phyloP scores from a whole-genome alignment of 2,329 filamentous ascomycete species.

The Dothiorella sarmentorum region DNA sequence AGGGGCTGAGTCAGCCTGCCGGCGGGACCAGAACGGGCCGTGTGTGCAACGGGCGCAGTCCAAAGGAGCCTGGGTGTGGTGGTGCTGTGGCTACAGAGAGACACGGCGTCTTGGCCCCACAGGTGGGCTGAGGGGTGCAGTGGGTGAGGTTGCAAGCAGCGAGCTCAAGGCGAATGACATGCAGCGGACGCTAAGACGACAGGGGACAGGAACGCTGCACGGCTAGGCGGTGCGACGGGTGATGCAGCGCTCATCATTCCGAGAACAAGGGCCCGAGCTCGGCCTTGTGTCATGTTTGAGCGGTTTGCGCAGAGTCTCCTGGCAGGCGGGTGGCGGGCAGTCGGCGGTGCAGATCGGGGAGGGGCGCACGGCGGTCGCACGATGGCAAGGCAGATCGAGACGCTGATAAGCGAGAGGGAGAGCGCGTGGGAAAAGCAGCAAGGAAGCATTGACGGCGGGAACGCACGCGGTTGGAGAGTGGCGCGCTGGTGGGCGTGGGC shows the following conservation, averaged over 20 bases:
- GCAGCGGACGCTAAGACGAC: conserved; percentile 6
- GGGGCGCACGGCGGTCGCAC: conserved; percentile 2
- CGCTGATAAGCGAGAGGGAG: conserved; percentile 13
- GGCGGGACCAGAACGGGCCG: not conserved
- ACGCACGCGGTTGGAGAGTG: not conserved
- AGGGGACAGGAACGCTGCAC: conserved; percentile 9
- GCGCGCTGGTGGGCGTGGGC: not conserved
- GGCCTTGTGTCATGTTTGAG: too few species aligned
- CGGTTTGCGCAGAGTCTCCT: not conserved
- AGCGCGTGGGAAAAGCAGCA: conserved; percentile 14
- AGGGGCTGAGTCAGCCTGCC: not conserved
- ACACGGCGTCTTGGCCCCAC: not conserved
- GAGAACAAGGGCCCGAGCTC: not conserved
- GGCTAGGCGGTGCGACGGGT: conserved; percentile 3
- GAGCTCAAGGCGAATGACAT: conserved; percentile 6
- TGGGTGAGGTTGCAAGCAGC: conserved; percentile 7
- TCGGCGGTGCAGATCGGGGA: not conserved
- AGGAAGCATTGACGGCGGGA: conserved; percentile 6
- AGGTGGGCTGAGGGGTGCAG: conserved; percentile 11
- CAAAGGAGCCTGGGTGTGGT: not conserved
- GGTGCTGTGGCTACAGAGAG: not conserved
- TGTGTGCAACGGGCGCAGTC: not conserved
- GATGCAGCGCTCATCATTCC: conserved; percentile 8
- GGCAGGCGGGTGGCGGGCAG: not conserved
- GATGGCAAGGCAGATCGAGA: conserved; percentile 13